A percentile compares a stretch with the other conserved stretches of the same genome.
These are phyloP conservation scores for Fusarium zealandicum DNA, from an alignment of 2,329 filamentous ascomycete species.

Conservation along the genomic window DNA sequence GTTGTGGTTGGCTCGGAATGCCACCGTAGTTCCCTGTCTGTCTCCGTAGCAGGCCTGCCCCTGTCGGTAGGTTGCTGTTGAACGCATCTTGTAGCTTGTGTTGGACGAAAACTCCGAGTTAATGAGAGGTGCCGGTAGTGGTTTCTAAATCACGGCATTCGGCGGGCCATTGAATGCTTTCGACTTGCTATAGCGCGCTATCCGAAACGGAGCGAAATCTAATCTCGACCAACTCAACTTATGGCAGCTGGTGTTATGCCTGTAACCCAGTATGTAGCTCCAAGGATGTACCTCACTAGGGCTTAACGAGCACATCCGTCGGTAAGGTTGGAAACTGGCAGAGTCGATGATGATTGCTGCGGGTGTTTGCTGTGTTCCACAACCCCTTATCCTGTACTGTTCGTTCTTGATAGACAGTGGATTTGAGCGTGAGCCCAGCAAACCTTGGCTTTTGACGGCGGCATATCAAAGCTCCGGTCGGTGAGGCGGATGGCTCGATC, in stretches of 20 bases:
- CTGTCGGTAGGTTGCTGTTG: slow-evolving; percentile 27
- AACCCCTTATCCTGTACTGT: slow-evolving; percentile 18
- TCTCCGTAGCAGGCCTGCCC: slow-evolving; percentile 34
- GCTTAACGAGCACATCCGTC: slow-evolving; percentile 8
- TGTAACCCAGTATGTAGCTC: slow-evolving; percentile 10
- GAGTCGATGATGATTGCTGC: slow-evolving; percentile 22
- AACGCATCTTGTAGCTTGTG: slow-evolving; percentile 8
- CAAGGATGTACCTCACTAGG: slow-evolving; percentile 12
- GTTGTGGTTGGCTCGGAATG: slow-evolving; percentile 33
- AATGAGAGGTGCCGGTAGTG: slow-evolving; percentile 31
- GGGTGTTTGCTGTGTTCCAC: slow-evolving; percentile 6
- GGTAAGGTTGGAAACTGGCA: slow-evolving; percentile 9
- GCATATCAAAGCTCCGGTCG: slow-evolving; percentile 30
- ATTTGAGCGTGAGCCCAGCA: slow-evolving; percentile 13
- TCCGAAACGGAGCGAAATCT: slow-evolving; percentile 3
- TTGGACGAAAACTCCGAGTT: slow-evolving; percentile 15
- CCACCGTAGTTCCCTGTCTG: slow-evolving; percentile 24
- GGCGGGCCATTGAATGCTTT: background rate
- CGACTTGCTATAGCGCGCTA: slow-evolving; percentile 7
- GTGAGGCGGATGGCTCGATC: slow-evolving; percentile 25
- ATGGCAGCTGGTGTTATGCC: slow-evolving; percentile 18
- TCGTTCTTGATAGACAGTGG: slow-evolving; percentile 9
- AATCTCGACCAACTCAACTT: background rate
- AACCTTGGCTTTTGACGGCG: slow-evolving; percentile 28
- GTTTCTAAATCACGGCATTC: slow-evolving; percentile 26